phyloP scores from a whole-genome alignment of 2,329 filamentous ascomycete genomes.

The Acrodontium crateriforme region DNA sequence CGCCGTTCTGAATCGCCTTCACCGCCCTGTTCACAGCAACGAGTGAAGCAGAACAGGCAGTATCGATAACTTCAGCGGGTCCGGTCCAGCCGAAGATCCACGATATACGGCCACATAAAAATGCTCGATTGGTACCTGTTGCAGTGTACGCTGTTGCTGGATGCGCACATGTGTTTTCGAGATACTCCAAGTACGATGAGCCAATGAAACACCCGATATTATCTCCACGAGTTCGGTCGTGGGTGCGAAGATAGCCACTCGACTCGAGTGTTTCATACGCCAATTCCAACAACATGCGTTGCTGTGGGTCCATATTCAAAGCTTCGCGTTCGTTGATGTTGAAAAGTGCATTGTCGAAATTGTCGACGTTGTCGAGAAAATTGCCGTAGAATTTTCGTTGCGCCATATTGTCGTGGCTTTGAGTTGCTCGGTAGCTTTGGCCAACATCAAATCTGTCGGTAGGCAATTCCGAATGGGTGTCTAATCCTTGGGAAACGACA shows the following conservation, averaged over 20 bases:
- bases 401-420: not conserved
- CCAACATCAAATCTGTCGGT: not conserved
- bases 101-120: constrained; percentile 22
- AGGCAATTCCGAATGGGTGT: not conserved
- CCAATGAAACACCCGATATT: constrained; percentile 29
- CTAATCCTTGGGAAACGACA: too few relatives aligned
- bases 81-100: constrained; percentile 32
- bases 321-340: constrained; percentile 5
- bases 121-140: constrained; percentile 15
- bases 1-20: constrained; percentile 15
- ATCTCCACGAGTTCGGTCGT: not conserved
- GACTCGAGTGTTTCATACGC: constrained; percentile 12
- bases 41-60: constrained; percentile 22
- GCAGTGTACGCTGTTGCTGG: constrained; percentile 25
- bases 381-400: not conserved
- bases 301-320: constrained; percentile 10
- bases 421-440: not conserved
- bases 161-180: constrained; percentile 24
- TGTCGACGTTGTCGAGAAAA: not conserved
- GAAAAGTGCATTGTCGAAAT: constrained; percentile 11
- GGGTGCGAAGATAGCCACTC: constrained; percentile 16
- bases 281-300: constrained; percentile 7
- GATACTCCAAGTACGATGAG: constrained; percentile 25
- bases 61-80: constrained; percentile 23
- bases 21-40: constrained; percentile 21